These are phyloP conservation scores for Pythium brachiatum DNA, from an alignment of 352 stramenopile genomes.

Conservation along the genomic window DNA sequence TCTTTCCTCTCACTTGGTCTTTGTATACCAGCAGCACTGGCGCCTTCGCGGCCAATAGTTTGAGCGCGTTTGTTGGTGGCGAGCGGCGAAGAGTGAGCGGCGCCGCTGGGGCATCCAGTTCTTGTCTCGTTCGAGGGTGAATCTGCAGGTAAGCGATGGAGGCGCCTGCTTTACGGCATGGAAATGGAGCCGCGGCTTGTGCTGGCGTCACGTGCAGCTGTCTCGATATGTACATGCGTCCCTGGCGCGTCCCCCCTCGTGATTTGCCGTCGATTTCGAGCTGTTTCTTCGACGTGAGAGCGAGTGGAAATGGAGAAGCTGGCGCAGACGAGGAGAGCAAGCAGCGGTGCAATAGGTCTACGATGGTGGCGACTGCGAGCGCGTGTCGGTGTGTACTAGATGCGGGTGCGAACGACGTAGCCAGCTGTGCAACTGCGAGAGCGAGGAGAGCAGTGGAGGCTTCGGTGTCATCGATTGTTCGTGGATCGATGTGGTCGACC, in stretches of 20 bases:
- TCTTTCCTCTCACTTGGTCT: slow-evolving; percentile 36
- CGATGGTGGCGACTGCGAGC: not conserved
- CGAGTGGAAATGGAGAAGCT: not conserved
- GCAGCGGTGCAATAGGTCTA: not conserved
- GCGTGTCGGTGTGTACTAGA: not conserved
- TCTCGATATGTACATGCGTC: not conserved
- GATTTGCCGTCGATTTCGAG: not conserved
- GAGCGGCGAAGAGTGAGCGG: slow-evolving; percentile 6
- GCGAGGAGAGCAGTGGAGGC: not conserved
- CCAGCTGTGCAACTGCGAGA: not conserved
- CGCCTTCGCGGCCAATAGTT: slow-evolving; percentile 83
- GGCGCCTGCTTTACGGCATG: not conserved
- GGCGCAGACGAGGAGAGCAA: not conserved
- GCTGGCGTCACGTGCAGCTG: not conserved
- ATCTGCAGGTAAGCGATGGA: slow-evolving; percentile 28
- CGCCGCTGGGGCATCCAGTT: slow-evolving; percentile 44
- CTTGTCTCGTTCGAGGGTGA: slow-evolving; percentile 41
- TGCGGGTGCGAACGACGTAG: not conserved
- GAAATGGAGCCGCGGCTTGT: not conserved
- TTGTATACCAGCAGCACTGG: slow-evolving; percentile 47
- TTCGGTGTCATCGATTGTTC: not conserved
- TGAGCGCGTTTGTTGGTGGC: slow-evolving; percentile 30
- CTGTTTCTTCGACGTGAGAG: not conserved
- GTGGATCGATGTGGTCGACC: not conserved
- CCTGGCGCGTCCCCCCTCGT: not conserved